These are phyloP conservation scores for Paradendryphiella salina DNA, from an alignment of 2,329 filamentous ascomycete species.

Conservation along the genomic window DNA sequence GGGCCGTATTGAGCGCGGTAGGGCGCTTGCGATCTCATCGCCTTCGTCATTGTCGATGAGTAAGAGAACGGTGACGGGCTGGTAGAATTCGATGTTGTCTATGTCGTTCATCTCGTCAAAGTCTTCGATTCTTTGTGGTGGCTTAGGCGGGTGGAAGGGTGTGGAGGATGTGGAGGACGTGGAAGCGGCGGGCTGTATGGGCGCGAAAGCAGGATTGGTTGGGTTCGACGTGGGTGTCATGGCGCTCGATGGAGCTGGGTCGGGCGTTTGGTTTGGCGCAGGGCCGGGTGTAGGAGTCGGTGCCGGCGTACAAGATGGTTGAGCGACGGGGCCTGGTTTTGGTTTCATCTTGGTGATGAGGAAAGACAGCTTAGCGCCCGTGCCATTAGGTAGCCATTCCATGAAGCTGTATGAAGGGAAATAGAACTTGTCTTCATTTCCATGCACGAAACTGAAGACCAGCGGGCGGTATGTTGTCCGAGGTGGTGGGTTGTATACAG, in stretches of 20 bases:
- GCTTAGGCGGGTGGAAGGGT: slow-evolving; percentile 34
- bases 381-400: slow-evolving; percentile 65
- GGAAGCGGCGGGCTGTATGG: slow-evolving; percentile 18
- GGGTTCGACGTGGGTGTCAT: slow-evolving; percentile 5
- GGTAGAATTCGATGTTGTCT: slow-evolving; percentile 58
- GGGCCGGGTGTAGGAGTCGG: background rate
- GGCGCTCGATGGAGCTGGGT: slow-evolving; percentile 8
- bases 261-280: slow-evolving; percentile 11
- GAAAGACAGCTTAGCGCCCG: slow-evolving; percentile 73
- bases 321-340: slow-evolving; percentile 47
- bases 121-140: slow-evolving; percentile 42
- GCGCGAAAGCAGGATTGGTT: slow-evolving; percentile 16
- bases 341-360: slow-evolving; percentile 70
- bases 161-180: slow-evolving; percentile 8
- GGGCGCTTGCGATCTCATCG: slow-evolving; percentile 51
- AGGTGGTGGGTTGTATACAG: slow-evolving; percentile 47
- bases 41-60: slow-evolving; percentile 56
- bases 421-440: slow-evolving; percentile 71
- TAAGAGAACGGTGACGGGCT: slow-evolving; percentile 70
- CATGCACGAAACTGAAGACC: slow-evolving; percentile 46
- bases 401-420: slow-evolving; percentile 79
- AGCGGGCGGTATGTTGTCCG: slow-evolving; percentile 50
- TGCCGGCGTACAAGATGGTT: slow-evolving; percentile 27
- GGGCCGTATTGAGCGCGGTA: slow-evolving; percentile 59
- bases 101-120: slow-evolving; percentile 53